Conservation (phyloP, 1,139 yeast species). For the Hansenula sp. region DNA sequence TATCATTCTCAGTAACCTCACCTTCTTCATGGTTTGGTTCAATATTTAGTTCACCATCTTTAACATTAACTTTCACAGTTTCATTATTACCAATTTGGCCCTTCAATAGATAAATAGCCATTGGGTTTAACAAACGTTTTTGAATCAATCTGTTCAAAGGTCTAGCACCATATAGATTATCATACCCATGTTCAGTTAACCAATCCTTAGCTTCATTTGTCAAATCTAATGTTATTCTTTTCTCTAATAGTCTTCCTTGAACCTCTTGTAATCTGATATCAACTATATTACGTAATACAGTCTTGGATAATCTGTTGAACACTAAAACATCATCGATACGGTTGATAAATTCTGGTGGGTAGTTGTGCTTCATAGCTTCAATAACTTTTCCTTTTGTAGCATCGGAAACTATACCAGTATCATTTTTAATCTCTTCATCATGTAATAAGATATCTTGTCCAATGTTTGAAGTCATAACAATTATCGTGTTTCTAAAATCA, state of each 20-base stretch:
- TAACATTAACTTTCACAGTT: constrained; percentile 44
- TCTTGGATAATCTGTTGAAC: constrained; percentile 81
- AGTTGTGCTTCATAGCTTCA: constrained; percentile 63
- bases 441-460: constrained; percentile 85
- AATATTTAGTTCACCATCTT: constrained; percentile 35
- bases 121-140: constrained; percentile 75
- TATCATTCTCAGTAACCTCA: constrained; percentile 13
- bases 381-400: constrained; percentile 53
- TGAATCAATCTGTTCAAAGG: constrained; percentile 90
- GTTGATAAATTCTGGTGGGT: constrained; percentile 93
- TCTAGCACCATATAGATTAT: constrained; percentile 90
- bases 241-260: constrained; percentile 70
- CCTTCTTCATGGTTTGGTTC: constrained; percentile 42
- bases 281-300: constrained; percentile 71
- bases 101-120: constrained; percentile 73
- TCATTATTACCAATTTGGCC: constrained; percentile 77
- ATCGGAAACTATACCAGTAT: constrained; percentile 42
- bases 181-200: constrained; percentile 84
- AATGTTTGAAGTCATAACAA: constrained; percentile 96
- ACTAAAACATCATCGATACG: constrained; percentile 89
- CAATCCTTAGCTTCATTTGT: constrained; percentile 64
- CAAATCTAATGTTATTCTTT: constrained; percentile 66
- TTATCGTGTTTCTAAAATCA: constrained; percentile 90
- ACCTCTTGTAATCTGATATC: constrained; percentile 81
- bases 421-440: constrained; percentile 49